These are phyloP conservation scores for Alnus rubra DNA, from an alignment of 306 rosid genomes.

Conservation along the genomic window DNA sequence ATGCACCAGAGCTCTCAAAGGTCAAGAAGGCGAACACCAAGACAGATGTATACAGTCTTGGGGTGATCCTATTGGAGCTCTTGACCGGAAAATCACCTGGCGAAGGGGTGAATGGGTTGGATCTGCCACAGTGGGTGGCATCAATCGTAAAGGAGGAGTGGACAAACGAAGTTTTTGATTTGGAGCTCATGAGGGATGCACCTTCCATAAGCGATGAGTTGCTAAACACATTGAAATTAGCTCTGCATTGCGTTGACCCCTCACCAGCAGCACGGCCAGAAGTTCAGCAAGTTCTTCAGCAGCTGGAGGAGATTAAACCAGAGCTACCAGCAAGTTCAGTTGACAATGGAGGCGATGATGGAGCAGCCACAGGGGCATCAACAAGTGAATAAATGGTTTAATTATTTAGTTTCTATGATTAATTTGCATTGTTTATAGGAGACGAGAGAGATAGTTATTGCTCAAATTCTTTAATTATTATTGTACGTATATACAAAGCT, in stretches of 20 bases:
- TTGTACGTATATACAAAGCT: constrained; percentile 38
- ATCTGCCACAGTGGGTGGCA: constrained; percentile 91
- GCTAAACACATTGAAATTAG: constrained; percentile 78
- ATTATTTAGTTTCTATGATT: background rate
- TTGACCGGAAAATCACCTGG: constrained; percentile 82
- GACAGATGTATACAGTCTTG: constrained; percentile 74
- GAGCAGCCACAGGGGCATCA: constrained; percentile 13
- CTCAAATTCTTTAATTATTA: constrained; percentile 41
- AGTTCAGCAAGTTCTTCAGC: constrained; percentile 73
- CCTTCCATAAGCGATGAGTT: constrained; percentile 63
- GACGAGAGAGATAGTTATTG: background rate
- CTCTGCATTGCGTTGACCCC: constrained; percentile 89
- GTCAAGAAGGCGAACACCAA: constrained; percentile 57
- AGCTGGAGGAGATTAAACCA: constrained; percentile 69
- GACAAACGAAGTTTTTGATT: constrained; percentile 88
- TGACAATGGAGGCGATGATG: constrained; percentile 54
- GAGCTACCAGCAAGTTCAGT: constrained; percentile 49
- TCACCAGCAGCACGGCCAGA: constrained; percentile 81
- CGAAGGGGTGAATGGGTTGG: constrained; percentile 77
- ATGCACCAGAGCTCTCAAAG: constrained; percentile 85
- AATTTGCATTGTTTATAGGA: constrained; percentile 1
- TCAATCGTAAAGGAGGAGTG: constrained; percentile 87
- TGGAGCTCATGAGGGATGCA: constrained; percentile 81
- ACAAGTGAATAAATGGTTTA: constrained; percentile 31
- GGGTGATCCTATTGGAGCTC: constrained; percentile 82